phyloP scores from a whole-genome alignment of 169 alveolate species.

The Plasmodium gonderi region DNA sequence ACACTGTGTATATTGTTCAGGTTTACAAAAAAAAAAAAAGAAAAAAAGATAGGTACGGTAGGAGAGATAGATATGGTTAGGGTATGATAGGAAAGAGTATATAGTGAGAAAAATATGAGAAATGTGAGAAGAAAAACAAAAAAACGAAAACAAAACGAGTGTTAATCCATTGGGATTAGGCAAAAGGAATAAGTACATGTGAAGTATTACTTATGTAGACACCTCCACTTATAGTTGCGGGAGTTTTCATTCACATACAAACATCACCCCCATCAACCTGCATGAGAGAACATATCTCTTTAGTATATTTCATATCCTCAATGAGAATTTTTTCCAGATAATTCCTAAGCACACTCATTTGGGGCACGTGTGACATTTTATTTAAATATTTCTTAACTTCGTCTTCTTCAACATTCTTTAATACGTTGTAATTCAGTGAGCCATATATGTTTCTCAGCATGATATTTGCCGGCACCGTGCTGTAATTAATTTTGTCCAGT shows the following conservation, averaged over 20 bases:
- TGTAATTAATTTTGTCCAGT: slow-evolving; percentile 57
- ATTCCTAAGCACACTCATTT: slow-evolving; percentile 32
- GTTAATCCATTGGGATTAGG: neutral
- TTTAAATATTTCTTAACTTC: slow-evolving; percentile 59
- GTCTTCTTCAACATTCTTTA: slow-evolving; percentile 50
- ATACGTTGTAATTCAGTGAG: slow-evolving; percentile 13
- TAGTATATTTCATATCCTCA: slow-evolving; percentile 66
- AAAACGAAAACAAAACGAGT: neutral
- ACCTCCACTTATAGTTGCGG: neutral
- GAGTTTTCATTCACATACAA: neutral
- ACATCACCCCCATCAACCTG: neutral
- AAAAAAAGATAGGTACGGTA: neutral
- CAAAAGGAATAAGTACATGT: neutral
- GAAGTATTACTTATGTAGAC: neutral
- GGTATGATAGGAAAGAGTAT: neutral
- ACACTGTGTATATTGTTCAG: neutral
- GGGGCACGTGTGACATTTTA: slow-evolving; percentile 42
- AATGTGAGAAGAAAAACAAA: neutral
- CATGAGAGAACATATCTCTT: slow-evolving; percentile 43
- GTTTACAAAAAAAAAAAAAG: slow-evolving; percentile 6
- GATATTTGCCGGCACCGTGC: slow-evolving; percentile 48
- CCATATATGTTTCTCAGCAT: slow-evolving; percentile 70
- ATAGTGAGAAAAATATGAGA: neutral
- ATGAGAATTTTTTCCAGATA: slow-evolving; percentile 46
- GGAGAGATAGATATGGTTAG: neutral